Base-by-base conservation (phyloP, 2,329 filamentous ascomycete species). In the Leptosphaerulina australis region DNA sequence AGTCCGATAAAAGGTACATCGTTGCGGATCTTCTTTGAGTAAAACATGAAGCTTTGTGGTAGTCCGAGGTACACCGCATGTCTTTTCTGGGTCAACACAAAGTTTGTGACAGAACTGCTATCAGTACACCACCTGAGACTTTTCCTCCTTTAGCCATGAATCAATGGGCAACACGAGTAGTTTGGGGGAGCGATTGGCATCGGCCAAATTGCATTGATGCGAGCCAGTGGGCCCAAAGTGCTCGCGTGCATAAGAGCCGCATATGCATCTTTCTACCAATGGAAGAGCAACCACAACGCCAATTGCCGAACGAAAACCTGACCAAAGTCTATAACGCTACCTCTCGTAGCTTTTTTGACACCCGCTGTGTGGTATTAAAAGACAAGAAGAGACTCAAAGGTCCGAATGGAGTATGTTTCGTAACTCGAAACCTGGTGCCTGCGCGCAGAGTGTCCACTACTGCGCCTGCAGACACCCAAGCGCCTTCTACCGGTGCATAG, bases 401-500 rank as follows among this genome's bases (percentile, higher is more conserved):
- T 44, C 44, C 34, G 33, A 45, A 39, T 52, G 43, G 40, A 47
- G 48, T 54, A 47, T 50, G 48, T 36, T 37, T 10, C 17, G 17
- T 18, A 28, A 24, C 31, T 21, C 43, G 36, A 44, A 34, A 40
- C 43, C 14, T 21, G 39, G 44, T 55, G 58, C 28, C 53, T 44
- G 53, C 47, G 46, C 55, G 53, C 51, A 50, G 48, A 34, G 20
- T 22, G 34, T 30, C 11, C 35, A 18, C 33, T 22, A 20, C 37
- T 55, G 47, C 50, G 49, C 44, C 38, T 55, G 49, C 50, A 52
- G 47, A 44, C 50, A 44, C 51, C 26, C 6, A 26, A 34, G 35
- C 30, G 28, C 26, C 20, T 44, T 56, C 65, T 72, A 72, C 44
- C 72, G 70, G 39, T 72, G 64, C 71, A 75, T 75, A 39, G 87